Percentiles rank a stretch among this genome's conserved stretches.
Evolutionary conservation across 176 grass and related monocot species (phyloP).

Genomic region (Bromus sterilis): DNA sequence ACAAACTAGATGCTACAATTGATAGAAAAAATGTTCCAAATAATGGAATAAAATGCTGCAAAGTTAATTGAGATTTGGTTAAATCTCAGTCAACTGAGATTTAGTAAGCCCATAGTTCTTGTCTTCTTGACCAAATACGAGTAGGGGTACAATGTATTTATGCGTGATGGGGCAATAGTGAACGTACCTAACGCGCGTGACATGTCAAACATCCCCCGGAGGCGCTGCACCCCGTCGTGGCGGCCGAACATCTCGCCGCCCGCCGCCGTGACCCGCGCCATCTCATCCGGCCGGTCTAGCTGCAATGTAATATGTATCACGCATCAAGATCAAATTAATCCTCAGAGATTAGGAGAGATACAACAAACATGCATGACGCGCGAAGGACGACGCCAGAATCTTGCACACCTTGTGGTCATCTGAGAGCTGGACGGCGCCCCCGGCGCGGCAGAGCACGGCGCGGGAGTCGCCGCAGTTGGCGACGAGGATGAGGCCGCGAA

Average conservation of each 20-base stretch:
- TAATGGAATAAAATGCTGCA: too few relatives aligned
- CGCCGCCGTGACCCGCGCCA: neutral
- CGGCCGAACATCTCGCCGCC: neutral
- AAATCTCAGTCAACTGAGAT: too few relatives aligned
- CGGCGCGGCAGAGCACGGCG: conserved; percentile 42
- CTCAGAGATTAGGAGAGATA: neutral
- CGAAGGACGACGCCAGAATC: neutral
- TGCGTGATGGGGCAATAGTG: neutral
- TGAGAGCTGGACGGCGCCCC: conserved; percentile 48
- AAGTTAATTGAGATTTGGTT: too few relatives aligned
- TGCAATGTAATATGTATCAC: too few relatives aligned
- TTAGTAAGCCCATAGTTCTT: too few relatives aligned
- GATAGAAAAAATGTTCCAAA: too few relatives aligned
- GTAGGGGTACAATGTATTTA: too few relatives aligned
- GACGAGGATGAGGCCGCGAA: conserved; percentile 31
- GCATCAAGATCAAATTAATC: neutral
- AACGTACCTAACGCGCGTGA: neutral
- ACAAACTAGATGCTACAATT: too few relatives aligned
- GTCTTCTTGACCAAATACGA: too few relatives aligned
- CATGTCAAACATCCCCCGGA: neutral
- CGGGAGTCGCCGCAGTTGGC: conserved; percentile 84
- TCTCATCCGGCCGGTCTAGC: neutral
- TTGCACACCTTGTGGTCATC: conserved; percentile 67
- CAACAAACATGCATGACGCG: neutral
- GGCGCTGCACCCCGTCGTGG: neutral